Evolutionary conservation across 805 yeast species (phyloP).

Genomic region (Candida ipomoeae): DNA sequence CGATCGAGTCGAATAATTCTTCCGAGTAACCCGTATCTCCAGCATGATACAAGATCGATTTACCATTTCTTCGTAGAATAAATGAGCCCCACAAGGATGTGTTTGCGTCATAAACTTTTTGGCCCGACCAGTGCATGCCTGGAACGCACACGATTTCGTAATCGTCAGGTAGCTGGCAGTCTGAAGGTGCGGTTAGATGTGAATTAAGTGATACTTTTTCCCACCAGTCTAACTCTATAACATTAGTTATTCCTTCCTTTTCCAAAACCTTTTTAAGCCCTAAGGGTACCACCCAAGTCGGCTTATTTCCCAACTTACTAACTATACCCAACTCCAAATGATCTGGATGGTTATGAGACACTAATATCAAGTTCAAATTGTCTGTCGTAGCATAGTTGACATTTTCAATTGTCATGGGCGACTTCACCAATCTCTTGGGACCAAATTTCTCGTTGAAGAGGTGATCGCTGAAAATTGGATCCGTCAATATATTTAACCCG

Average conservation of each 20-base stretch:
- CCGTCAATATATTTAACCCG: slow-evolving; percentile 74
- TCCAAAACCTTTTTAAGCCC: slow-evolving; percentile 65
- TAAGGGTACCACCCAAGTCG: slow-evolving; percentile 82
- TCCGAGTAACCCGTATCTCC: slow-evolving; percentile 92
- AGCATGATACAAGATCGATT: slow-evolving; percentile 80
- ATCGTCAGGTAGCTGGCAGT: slow-evolving; percentile 32
- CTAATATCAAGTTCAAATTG: slow-evolving; percentile 65
- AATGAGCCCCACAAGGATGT: slow-evolving; percentile 87
- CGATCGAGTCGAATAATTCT: slow-evolving; percentile 67
- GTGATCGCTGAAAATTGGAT: slow-evolving; percentile 72
- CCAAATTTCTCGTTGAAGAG: slow-evolving; percentile 64
- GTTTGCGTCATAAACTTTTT: slow-evolving; percentile 77
- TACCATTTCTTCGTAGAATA: slow-evolving; percentile 58
- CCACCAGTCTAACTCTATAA: slow-evolving; percentile 93
- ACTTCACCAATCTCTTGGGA: slow-evolving; percentile 77
- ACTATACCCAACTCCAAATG: slow-evolving; percentile 72
- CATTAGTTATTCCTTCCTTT: slow-evolving; percentile 54
- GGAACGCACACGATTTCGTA: slow-evolving; percentile 88
- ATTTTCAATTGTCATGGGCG: slow-evolving; percentile 63
- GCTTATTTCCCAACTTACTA: slow-evolving; percentile 45
- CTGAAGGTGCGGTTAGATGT: slow-evolving; percentile 29
- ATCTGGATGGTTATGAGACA: slow-evolving; percentile 94
- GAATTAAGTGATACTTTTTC: slow-evolving; percentile 42
- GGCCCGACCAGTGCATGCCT: slow-evolving; percentile 96
- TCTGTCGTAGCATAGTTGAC: slow-evolving; percentile 48